phyloP scores from a whole-genome alignment of 2,329 filamentous ascomycete genomes.

The Cyphellophora attinorum region DNA sequence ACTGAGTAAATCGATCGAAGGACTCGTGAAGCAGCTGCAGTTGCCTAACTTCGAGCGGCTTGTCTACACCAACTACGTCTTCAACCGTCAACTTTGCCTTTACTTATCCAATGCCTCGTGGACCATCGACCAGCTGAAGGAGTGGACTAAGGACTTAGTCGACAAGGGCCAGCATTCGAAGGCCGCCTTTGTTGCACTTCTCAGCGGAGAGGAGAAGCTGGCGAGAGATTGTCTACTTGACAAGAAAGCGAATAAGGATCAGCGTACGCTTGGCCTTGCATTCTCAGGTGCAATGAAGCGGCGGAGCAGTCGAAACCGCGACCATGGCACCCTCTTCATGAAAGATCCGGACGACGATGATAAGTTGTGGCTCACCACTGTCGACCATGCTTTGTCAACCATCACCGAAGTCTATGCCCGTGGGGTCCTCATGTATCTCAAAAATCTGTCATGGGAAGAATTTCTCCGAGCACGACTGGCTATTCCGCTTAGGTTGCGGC shows the following conservation, averaged over 20 bases:
- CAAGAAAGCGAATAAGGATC: slow-evolving; percentile 43
- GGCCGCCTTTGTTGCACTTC: slow-evolving; percentile 52
- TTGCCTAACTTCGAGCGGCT: slow-evolving; percentile 44
- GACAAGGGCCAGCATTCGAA: slow-evolving; percentile 48
- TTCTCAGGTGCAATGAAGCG: slow-evolving; percentile 34
- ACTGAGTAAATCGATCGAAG: slow-evolving; percentile 32
- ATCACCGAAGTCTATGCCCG: slow-evolving; percentile 53
- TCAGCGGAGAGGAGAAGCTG: slow-evolving; percentile 49
- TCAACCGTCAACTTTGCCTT: slow-evolving; percentile 51
- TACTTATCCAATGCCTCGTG: slow-evolving; percentile 50
- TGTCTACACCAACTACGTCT: slow-evolving; percentile 40
- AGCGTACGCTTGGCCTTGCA: slow-evolving; percentile 47
- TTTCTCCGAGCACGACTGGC: slow-evolving; percentile 46
- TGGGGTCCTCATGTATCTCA: slow-evolving; percentile 51
- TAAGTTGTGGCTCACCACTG: background rate
- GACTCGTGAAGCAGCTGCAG: slow-evolving; percentile 40
- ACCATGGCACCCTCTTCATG: slow-evolving; percentile 2
- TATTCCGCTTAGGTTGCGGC: slow-evolving; percentile 49
- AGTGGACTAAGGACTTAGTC: slow-evolving; percentile 41
- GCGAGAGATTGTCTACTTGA: slow-evolving; percentile 47
- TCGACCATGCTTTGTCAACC: background rate
- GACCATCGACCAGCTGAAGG: slow-evolving; percentile 39
- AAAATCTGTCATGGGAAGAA: slow-evolving; percentile 49
- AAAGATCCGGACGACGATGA: slow-evolving; percentile 23
- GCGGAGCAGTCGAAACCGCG: slow-evolving; percentile 1